A percentile compares a stretch with the other conserved stretches of the same genome.
phyloP scores from a whole-genome alignment of 2,329 filamentous ascomycete genomes.

The Blumeriella jaapii region DNA sequence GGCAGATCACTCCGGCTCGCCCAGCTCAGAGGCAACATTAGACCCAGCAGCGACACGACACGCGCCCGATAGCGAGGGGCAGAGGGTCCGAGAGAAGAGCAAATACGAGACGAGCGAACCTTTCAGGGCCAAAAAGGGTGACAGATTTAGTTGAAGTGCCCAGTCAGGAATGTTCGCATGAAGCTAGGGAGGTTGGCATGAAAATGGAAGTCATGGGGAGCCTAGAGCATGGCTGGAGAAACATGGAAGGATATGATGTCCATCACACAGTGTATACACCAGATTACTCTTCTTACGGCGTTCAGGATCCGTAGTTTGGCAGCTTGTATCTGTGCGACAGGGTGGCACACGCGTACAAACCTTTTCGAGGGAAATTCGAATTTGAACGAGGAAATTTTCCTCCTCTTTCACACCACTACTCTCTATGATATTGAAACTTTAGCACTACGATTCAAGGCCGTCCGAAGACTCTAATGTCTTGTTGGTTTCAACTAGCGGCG shows the following conservation, averaged over 20 bases:
- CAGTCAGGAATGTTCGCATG: slow-evolving; percentile 3
- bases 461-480: too few relatives aligned
- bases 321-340: too few relatives aligned
- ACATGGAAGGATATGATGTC: neutral
- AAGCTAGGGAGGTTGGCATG: neutral
- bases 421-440: too few relatives aligned
- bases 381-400: too few relatives aligned
- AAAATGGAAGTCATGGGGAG: too few relatives aligned
- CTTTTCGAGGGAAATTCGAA: too few relatives aligned
- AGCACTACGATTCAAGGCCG: too few relatives aligned
- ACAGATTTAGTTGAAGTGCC: slow-evolving; percentile 56
- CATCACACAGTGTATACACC: slow-evolving; percentile 12
- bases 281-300: slow-evolving; percentile 13
- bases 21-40: slow-evolving; percentile 56
- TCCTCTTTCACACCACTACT: too few relatives aligned
- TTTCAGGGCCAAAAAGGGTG: slow-evolving; percentile 70
- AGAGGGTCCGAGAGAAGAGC: slow-evolving; percentile 63
- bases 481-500: too few relatives aligned
- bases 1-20: slow-evolving; percentile 46
- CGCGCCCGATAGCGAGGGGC: slow-evolving; percentile 58
- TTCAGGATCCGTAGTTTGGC: too few relatives aligned
- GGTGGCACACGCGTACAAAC: too few relatives aligned
- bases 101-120: slow-evolving; percentile 78
- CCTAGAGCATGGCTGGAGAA: too few relatives aligned
- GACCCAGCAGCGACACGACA: slow-evolving; percentile 84